Conservation (phyloP, 1,284 basidiomycete genomes). For the Fomitopsis schrenkii region DNA sequence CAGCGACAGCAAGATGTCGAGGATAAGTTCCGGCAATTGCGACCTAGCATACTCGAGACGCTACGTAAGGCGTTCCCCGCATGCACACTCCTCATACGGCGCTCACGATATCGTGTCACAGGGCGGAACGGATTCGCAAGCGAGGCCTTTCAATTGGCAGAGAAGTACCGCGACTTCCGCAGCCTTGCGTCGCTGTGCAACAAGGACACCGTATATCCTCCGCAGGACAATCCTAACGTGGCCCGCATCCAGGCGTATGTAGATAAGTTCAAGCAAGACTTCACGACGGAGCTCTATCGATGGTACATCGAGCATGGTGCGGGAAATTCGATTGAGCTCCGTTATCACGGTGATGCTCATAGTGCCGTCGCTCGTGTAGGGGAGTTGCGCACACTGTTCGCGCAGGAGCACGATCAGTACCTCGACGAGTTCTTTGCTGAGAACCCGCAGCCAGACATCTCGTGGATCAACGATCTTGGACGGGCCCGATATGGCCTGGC, state of each 20-base stretch:
- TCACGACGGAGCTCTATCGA: slow-evolving; percentile 84
- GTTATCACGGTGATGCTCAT: neutral
- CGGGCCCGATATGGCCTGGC: slow-evolving; percentile 66
- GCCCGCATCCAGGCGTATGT: slow-evolving; percentile 70
- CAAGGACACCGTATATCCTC: slow-evolving; percentile 59
- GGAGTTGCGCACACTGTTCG: slow-evolving; percentile 72
- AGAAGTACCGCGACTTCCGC: slow-evolving; percentile 81
- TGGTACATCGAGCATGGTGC: slow-evolving; percentile 81
- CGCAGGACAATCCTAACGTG: slow-evolving; percentile 56
- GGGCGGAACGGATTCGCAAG: slow-evolving; percentile 65
- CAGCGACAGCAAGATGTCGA: slow-evolving; percentile 54
- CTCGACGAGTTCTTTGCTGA: slow-evolving; percentile 75
- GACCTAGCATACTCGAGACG: slow-evolving; percentile 73
- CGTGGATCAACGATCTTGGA: slow-evolving; percentile 90
- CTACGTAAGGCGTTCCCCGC: slow-evolving; percentile 44
- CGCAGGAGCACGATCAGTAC: slow-evolving; percentile 63
- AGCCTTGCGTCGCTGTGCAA: slow-evolving; percentile 83
- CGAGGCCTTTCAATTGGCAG: slow-evolving; percentile 78
- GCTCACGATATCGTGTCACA: slow-evolving; percentile 20
- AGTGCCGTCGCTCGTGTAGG: slow-evolving; percentile 36
- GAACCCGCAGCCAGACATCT: slow-evolving; percentile 61
- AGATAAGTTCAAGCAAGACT: slow-evolving; percentile 77
- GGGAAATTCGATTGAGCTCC: slow-evolving; percentile 3
- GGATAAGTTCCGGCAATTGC: slow-evolving; percentile 62
- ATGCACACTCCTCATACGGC: neutral